Conservation (phyloP, 495 filamentous ascomycete species). For the Penicillium daleae region DNA sequence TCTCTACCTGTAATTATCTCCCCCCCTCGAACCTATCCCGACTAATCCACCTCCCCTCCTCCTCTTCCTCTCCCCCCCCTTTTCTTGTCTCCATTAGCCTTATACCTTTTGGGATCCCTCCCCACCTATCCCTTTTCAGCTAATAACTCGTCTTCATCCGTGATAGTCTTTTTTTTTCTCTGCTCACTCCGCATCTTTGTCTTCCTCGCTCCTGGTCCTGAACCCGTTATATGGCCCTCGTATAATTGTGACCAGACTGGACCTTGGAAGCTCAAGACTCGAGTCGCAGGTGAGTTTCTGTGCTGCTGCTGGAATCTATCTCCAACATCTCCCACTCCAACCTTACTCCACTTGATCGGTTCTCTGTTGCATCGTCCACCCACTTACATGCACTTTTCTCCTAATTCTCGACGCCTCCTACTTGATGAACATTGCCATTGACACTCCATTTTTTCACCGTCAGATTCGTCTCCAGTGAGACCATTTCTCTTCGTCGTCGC, state of each 20-base stretch:
- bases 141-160: conserved; percentile 31
- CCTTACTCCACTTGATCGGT: background rate
- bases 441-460: conserved; percentile 22
- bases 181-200: conserved; percentile 20
- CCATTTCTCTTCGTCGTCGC: conserved; percentile 19
- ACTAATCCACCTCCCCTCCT: conserved; percentile 9
- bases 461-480: conserved; percentile 36
- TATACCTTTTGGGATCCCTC: conserved; percentile 18
- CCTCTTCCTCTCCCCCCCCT: conserved; percentile 24
- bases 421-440: conserved; percentile 43
- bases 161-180: conserved; percentile 22
- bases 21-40: conserved; percentile 12
- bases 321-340: background rate
- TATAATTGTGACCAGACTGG: conserved; percentile 31
- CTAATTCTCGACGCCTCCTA: conserved; percentile 3
- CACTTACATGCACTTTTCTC: conserved; percentile 1
- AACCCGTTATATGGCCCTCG: conserved; percentile 19
- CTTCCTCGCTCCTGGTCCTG: conserved; percentile 26
- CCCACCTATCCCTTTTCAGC: conserved; percentile 35
- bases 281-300: conserved; percentile 31
- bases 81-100: conserved; percentile 35
- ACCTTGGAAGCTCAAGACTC: conserved; percentile 15
- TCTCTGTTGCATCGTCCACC: conserved; percentile 5
- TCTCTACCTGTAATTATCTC: conserved; percentile 31
- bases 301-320: background rate